Base-by-base conservation (phyloP, 352 stramenopile genomes). In the Phytophthora kernoviae region DNA sequence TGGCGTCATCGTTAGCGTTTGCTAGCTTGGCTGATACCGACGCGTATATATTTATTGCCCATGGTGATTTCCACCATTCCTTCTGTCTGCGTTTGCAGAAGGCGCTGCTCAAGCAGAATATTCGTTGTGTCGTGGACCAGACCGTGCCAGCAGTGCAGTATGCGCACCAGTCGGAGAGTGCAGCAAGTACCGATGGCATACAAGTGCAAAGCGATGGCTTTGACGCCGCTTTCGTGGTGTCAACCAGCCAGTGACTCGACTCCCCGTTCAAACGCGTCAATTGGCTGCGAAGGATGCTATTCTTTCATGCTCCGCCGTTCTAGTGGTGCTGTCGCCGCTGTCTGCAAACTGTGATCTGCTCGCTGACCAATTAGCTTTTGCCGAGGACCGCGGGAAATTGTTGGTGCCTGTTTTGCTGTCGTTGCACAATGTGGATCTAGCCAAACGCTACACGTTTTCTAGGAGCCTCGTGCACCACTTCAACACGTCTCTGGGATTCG, bases 401-500 rank as follows among this genome's bases (percentile, higher is more conserved):
- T 74, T 94, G 32, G 62, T 95, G 5, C 87, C 84, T 8, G 57
- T 92, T 30, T 54, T 94, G 51, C 58, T 94, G 33, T 94, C 86
- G 41, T 52, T 91, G 27, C 83, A 93, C 42, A 77, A 72, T 4
- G 68, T 94, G 14, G 83, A 91, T 39, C 45, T 90, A 8, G 85
- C 83, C 22, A 89, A 91, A 54, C 78, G 81, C 9, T 94, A 94
- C 62, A 91, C 85, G 5, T 89, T 94, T 47, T 90, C 83, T 14
- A 71, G 85, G 3, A 89, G 79, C 22, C 61, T 87, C 41, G 62
- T 93, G 22, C 81, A 93, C 39, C 85, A 94, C 42, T 90, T 94
- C 50, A 93, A 93, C 50, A 70, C 75, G 40, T 90, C 81, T 8
- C 71, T 94, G 22, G 85, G 85, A 24, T 93, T 84, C 42, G 72